Evolutionary conservation across 257 asterid genomes (phyloP), one percentile per base, ranked within the genome.

Genomic region (Verbascum thapsus): DNA sequence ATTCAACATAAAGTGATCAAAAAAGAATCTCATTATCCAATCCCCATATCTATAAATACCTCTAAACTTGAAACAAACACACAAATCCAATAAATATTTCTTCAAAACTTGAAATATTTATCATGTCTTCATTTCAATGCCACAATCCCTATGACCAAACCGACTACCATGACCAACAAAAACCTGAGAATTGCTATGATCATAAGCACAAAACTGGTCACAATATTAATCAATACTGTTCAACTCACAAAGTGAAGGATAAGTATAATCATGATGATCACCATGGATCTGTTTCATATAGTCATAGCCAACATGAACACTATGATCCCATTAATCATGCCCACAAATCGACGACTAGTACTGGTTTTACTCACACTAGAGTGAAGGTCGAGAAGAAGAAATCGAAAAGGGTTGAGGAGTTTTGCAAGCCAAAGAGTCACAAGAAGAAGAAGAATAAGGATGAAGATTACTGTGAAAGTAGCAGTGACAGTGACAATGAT

Each of bases 231-330:
- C n/a, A n/a, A 6, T 69, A 58, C 47, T 18, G 63, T 8, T 8
- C 64, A 40, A 43, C 58, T 51, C 47, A 61, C 6, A 75, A 66
- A 41, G 74, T 66, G 80, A 70, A 70, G 80, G 80, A 62, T 23
- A 23, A 66, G 63, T 59, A 69, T 57, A 5, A 11, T 6, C 23
- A 22, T 2, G 10, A 22, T 2, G 16, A 73, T 32, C 49, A 53
- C 8, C 58, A 60, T 4, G 17, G 44, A 20, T 12, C 10, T 6
- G 37, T 8, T 5, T 3, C 43, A 9, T 9, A n/a, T 34, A 13
- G 17, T n/a, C n/a, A n/a, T n/a, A n/a, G n/a, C n/a, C n/a, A n/a
- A n/a, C n/a, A n/a, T 9, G 16, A 17, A 5, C 10, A 3, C 32
- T 47, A 39, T 11, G 1, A 7, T 15, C 23, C 13, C 8, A n/a